Percentiles rank a stretch among this genome's conserved stretches.
Evolutionary conservation across 139 green algal species (phyloP).

Genomic region (Volvox africanus): DNA sequence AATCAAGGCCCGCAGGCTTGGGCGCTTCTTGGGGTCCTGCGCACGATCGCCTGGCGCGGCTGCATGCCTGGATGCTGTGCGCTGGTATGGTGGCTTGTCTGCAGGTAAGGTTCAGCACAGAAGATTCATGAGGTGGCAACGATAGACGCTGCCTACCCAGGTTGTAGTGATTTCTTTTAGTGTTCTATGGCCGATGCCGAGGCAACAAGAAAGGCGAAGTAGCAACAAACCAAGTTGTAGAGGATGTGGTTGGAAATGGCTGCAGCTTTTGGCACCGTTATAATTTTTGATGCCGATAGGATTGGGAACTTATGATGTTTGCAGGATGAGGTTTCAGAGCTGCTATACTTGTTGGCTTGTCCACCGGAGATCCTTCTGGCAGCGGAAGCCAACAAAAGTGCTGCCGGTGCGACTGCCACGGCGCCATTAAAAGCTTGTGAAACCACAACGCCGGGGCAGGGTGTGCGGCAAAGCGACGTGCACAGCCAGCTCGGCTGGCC

Average conservation of each 20-base stretch:
- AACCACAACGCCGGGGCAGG: not conserved
- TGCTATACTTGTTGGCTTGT: conserved; percentile 37
- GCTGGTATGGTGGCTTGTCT: conserved; percentile 3
- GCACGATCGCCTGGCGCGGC: conserved; percentile 9
- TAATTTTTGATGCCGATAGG: too few species aligned
- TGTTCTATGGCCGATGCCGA: too few species aligned
- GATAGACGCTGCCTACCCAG: too few species aligned
- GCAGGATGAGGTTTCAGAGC: conserved; percentile 39
- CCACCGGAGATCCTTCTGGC: conserved; percentile 13
- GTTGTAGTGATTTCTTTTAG: too few species aligned
- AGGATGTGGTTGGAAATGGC: not conserved
- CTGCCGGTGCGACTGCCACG: not conserved
- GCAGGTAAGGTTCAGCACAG: conserved; percentile 13
- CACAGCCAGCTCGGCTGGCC: conserved; percentile 13
- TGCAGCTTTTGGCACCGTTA: not conserved
- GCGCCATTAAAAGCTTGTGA: not conserved
- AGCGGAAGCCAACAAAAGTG: not conserved
- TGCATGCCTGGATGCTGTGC: conserved; percentile 30
- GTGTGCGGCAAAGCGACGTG: not conserved
- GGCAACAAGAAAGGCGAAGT: too few species aligned
- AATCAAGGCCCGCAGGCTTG: not conserved
- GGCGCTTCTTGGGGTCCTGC: not conserved
- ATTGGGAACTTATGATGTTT: not conserved
- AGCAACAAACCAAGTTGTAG: too few species aligned
- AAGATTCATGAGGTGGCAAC: too few species aligned